These are phyloP conservation scores for Polytrichum formosum DNA, from an alignment of 225 moss, liverwort and hornwort genomes.

Conservation along the genomic window DNA sequence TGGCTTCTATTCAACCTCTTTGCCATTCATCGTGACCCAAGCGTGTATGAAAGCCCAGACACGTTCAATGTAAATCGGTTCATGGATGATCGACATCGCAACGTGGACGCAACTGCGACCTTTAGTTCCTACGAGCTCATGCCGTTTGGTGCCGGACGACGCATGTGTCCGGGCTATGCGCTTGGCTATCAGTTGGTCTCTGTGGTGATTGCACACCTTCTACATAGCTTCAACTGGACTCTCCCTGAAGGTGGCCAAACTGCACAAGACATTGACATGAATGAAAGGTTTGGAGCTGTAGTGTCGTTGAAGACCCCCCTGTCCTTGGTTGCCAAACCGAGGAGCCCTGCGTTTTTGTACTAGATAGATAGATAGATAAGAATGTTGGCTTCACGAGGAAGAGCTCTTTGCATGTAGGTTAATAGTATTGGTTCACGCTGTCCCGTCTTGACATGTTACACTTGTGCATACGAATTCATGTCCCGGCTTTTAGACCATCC, in stretches of 20 bases:
- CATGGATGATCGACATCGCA: neutral
- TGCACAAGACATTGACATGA: conserved; percentile 16
- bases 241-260: conserved; percentile 10
- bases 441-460: too few species aligned
- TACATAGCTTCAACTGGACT: conserved; percentile 35
- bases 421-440: too few species aligned
- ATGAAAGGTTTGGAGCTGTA: neutral
- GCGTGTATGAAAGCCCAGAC: conserved; percentile 14
- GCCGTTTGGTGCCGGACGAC: conserved; percentile 8
- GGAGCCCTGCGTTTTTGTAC: conserved; percentile 31
- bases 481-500: too few species aligned
- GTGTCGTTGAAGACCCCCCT: conserved; percentile 1
- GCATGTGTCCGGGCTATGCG: conserved; percentile 6
- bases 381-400: too few species aligned
- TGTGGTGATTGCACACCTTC: conserved; percentile 14
- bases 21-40: conserved; percentile 33
- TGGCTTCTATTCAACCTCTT: conserved; percentile 35
- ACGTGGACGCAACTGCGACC: conserved; percentile 1
- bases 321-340: conserved; percentile 1
- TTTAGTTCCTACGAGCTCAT: conserved; percentile 18
- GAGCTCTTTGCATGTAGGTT: too few species aligned
- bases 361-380: neutral
- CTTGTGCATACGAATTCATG: too few species aligned
- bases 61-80: conserved; percentile 39
- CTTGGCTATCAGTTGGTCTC: neutral